phyloP scores from a whole-genome alignment of 805 yeast genomes.

The Spathaspora passalidarum region DNA sequence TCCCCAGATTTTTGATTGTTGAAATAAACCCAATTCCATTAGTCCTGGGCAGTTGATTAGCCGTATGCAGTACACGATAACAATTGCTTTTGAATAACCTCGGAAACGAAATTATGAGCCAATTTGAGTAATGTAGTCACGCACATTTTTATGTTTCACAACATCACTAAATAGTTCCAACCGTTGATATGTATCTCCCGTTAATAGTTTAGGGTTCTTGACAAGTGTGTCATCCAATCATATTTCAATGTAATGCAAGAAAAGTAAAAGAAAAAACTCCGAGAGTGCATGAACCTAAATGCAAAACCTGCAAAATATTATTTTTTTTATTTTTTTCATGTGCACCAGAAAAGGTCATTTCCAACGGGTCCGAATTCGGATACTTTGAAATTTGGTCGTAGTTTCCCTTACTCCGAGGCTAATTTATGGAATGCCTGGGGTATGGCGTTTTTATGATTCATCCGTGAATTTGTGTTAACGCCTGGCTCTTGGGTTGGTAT shows the following conservation, averaged over 20 bases:
- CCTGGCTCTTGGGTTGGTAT: too few species aligned
- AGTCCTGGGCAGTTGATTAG: not conserved
- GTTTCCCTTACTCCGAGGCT: not conserved
- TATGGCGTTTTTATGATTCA: too few species aligned
- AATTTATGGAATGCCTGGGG: not conserved
- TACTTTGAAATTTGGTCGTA: not conserved
- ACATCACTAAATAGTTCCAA: too few species aligned
- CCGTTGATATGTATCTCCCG: too few species aligned
- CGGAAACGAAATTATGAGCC: not conserved
- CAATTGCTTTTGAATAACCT: not conserved
- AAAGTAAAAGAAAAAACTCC: not conserved
- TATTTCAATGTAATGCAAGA: not conserved
- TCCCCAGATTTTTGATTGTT: conserved; percentile 1
- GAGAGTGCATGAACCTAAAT: not conserved
- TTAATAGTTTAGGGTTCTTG: too few species aligned
- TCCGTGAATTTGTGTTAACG: too few species aligned
- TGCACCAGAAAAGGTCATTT: not conserved
- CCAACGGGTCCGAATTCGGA: conserved; percentile 1
- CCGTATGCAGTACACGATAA: not conserved
- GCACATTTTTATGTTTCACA: too few species aligned
- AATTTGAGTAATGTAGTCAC: too few species aligned
- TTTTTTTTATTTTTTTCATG: not conserved
- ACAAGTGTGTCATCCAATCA: not conserved
- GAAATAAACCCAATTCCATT: not conserved
- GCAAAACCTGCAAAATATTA: not conserved